Percentiles rank a stretch among this genome's conserved stretches.
These are phyloP conservation scores for Pyricularia sp. DNA, from an alignment of 2,329 filamentous ascomycete species.

Conservation along the genomic window DNA sequence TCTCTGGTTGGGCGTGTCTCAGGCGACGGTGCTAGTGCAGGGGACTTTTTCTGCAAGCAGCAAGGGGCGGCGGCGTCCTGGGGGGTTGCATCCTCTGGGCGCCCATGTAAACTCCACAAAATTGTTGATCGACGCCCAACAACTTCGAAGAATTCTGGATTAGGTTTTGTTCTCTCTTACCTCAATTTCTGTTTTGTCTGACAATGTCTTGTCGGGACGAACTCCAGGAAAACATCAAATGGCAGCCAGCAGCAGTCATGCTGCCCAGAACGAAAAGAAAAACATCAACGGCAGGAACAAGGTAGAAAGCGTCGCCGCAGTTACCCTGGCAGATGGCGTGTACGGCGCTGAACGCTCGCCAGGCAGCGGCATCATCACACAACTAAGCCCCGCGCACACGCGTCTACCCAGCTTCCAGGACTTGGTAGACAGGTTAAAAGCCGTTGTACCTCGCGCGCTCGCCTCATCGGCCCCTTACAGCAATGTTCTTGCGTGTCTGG, in stretches of 20 bases:
- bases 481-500: conserved; percentile 1
- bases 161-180: neutral
- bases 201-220: neutral
- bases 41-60: neutral
- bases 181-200: neutral
- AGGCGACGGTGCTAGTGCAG: neutral
- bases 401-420: neutral
- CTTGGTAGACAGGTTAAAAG: neutral
- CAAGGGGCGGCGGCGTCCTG: neutral
- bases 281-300: neutral
- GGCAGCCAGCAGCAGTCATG: neutral
- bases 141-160: neutral
- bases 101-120: neutral
- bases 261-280: neutral
- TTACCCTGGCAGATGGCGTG: neutral
- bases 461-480: neutral
- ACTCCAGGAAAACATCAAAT: neutral
- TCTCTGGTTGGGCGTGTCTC: neutral
- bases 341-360: neutral
- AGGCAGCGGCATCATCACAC: conserved; percentile 1
- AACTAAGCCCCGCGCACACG: neutral
- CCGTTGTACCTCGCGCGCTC: conserved; percentile 1
- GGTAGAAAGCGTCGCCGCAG: neutral
- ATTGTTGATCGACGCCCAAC: neutral
- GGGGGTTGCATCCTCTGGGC: neutral